Conservation (phyloP, 306 rosid species). For the Cyclanthera cordifolia region DNA sequence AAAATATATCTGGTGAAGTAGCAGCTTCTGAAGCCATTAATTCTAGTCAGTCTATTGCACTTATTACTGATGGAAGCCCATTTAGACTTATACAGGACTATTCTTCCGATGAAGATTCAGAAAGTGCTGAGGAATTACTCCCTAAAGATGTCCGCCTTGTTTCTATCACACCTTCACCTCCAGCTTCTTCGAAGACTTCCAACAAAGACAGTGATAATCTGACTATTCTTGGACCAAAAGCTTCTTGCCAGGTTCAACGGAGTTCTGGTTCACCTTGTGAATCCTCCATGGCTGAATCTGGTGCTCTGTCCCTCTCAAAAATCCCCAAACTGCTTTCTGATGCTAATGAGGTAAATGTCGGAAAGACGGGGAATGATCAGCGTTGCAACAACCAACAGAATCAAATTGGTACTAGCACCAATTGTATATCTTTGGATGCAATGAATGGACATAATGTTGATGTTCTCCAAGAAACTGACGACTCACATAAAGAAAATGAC, state of each 20-base stretch:
- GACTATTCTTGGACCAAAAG: constrained; percentile 23
- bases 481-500: constrained; percentile 28
- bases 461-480: constrained; percentile 18
- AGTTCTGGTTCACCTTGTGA: constrained; percentile 21
- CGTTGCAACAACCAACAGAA: constrained; percentile 16
- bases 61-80: constrained; percentile 39
- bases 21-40: constrained; percentile 26
- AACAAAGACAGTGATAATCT: constrained; percentile 21
- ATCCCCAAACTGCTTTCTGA: constrained; percentile 20
- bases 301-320: constrained; percentile 25
- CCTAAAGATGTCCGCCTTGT: constrained; percentile 24
- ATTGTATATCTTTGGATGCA: constrained; percentile 30
- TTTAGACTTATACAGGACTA: constrained; percentile 75
- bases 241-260: constrained; percentile 18
- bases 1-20: neutral
- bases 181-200: constrained; percentile 23
- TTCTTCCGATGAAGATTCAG: constrained; percentile 67
- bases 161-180: constrained; percentile 20
- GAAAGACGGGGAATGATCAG: neutral
- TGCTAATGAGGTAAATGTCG: constrained; percentile 14
- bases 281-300: constrained; percentile 21
- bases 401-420: constrained; percentile 21
- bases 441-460: constrained; percentile 24
- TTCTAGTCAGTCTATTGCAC: constrained; percentile 25
- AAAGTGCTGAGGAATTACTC: constrained; percentile 32